Conservation (phyloP, 345 rosid species). For the Gossypium bickii region DNA sequence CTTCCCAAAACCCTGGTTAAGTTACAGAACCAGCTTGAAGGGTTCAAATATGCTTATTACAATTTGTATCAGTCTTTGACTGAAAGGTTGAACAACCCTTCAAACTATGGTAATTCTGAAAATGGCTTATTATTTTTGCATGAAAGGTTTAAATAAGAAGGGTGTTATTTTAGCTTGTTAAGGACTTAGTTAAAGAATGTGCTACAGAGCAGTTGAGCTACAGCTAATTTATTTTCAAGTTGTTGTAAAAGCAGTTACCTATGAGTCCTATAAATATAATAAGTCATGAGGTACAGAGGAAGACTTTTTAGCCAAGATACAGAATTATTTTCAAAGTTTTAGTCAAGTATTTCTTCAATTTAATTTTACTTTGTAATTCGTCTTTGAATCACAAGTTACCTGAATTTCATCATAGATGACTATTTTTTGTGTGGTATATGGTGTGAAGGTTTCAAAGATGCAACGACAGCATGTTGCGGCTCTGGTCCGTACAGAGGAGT, state of each 20-base stretch:
- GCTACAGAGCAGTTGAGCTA: too few species aligned
- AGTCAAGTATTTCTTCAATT: too few species aligned
- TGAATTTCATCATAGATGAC: not conserved
- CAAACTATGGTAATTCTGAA: constrained; percentile 34
- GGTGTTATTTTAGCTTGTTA: not conserved
- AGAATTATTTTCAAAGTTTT: too few species aligned
- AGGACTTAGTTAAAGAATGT: too few species aligned
- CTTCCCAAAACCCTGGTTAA: constrained; percentile 35
- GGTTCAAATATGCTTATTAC: constrained; percentile 61
- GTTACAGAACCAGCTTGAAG: constrained; percentile 38
- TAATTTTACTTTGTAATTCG: too few species aligned
- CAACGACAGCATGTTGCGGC: constrained; percentile 70
- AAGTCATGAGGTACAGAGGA: too few species aligned
- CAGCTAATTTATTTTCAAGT: too few species aligned
- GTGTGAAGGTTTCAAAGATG: constrained; percentile 58
- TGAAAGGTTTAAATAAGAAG: not conserved
- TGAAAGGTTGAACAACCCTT: constrained; percentile 49
- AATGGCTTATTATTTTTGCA: not conserved
- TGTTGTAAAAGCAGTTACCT: too few species aligned
- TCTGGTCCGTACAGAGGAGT: constrained; percentile 59
- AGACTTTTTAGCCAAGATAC: too few species aligned
- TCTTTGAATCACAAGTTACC: too few species aligned
- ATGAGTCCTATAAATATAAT: too few species aligned
- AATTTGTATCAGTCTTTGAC: constrained; percentile 37
- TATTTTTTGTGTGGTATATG: not conserved